These are phyloP conservation scores for Aspergillus sp. DNA, from an alignment of 2,329 filamentous ascomycete genomes.

Conservation along the genomic window DNA sequence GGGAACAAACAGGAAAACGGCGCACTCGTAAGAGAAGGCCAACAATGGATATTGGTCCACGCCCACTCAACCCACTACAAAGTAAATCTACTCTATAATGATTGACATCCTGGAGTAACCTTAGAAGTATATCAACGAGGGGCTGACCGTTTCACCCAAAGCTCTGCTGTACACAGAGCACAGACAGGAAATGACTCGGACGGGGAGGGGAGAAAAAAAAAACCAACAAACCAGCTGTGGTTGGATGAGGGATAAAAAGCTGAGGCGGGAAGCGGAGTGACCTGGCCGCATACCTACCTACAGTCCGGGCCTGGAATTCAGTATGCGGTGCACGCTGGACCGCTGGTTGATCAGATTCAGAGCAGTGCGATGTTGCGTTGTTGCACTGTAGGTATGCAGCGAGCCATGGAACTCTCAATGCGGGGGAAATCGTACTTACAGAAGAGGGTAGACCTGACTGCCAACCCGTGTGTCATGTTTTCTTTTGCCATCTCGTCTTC, in stretches of 20 bases:
- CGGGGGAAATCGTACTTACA: not conserved
- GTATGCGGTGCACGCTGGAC: not conserved
- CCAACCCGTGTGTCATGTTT: not conserved
- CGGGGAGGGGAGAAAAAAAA: not conserved
- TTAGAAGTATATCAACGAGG: not conserved
- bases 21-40: not conserved
- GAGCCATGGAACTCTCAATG: slow-evolving; percentile 9
- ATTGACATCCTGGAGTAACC: not conserved
- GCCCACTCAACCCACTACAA: not conserved
- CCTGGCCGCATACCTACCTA: not conserved
- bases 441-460: slow-evolving; percentile 1
- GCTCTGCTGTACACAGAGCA: not conserved
- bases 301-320: not conserved
- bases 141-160: not conserved
- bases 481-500: slow-evolving; percentile 1
- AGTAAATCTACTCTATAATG: not conserved
- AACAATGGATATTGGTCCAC: slow-evolving; percentile 1
- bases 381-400: slow-evolving; percentile 12
- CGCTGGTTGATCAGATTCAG: not conserved
- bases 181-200: not conserved
- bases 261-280: not conserved
- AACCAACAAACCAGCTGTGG: too few relatives aligned
- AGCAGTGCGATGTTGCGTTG: slow-evolving; percentile 2
- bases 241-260: not conserved
- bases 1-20: slow-evolving; percentile 19